These are phyloP conservation scores for Umbelopsis sp. DNA, from an alignment of 371 early-diverging fungal species.

Conservation along the genomic window DNA sequence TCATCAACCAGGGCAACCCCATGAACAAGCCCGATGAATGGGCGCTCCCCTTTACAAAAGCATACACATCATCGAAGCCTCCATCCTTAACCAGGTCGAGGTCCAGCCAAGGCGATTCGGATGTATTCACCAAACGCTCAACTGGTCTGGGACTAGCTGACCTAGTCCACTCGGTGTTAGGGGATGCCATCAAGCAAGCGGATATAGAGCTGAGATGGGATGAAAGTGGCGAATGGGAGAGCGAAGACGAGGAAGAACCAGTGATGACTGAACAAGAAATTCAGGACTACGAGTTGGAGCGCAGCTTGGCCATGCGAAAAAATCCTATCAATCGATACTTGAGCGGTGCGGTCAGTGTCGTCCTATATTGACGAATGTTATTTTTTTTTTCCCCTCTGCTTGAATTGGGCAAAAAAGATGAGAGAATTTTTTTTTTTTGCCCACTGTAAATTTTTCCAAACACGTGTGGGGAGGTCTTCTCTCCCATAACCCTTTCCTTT, in stretches of 20 bases:
- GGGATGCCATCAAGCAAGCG: conserved; percentile 14
- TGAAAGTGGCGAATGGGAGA: conserved; percentile 5
- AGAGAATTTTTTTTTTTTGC: too few species aligned
- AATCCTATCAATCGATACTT: conserved; percentile 1
- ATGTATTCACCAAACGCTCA: not conserved
- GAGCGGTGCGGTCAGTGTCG: not conserved
- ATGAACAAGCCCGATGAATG: not conserved
- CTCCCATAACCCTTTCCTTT: too few species aligned
- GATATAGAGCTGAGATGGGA: conserved; percentile 7
- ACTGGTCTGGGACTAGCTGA: not conserved
- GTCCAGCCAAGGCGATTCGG: not conserved
- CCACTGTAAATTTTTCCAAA: too few species aligned
- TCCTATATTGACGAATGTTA: not conserved
- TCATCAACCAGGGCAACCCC: not conserved
- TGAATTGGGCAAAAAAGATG: too few species aligned
- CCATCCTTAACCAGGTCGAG: not conserved
- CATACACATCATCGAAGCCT: not conserved
- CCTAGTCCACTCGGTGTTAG: conserved; percentile 6
- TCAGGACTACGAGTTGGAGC: not conserved
- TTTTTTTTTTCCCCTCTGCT: too few species aligned
- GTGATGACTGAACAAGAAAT: conserved; percentile 1
- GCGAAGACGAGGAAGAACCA: not conserved
- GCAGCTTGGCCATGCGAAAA: not conserved
- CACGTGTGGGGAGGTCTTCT: too few species aligned
- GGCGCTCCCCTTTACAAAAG: not conserved